A percentile compares a stretch with the other conserved stretches of the same genome.
These are phyloP conservation scores for Exophiala spinifera DNA, from an alignment of 2,329 filamentous ascomycete genomes.

Conservation along the genomic window DNA sequence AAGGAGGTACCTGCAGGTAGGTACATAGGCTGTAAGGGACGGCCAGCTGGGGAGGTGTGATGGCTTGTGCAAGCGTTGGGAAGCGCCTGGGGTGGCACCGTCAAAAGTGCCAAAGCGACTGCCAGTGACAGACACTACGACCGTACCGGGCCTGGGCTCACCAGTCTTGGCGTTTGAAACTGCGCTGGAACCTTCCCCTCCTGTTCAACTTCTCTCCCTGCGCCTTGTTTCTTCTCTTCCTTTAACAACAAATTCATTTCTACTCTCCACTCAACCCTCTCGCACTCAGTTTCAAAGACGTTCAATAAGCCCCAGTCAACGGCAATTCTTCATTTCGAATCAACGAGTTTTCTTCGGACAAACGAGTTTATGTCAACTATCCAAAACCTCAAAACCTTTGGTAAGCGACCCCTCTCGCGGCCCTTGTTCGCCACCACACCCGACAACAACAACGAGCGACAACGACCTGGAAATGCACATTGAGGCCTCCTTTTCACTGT, in stretches of 20 bases:
- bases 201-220: not conserved
- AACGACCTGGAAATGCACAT: not conserved
- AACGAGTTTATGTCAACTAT: conserved; percentile 67
- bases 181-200: conserved; percentile 1
- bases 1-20: too few species aligned
- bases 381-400: conserved; percentile 97
- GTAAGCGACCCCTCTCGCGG: conserved; percentile 53
- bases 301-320: conserved; percentile 34
- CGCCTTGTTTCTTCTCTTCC: not conserved
- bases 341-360: conserved; percentile 5
- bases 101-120: too few species aligned
- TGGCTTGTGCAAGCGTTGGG: too few species aligned
- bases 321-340: conserved; percentile 9
- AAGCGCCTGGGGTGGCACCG: too few species aligned
- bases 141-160: too few species aligned
- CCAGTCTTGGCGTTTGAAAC: not conserved
- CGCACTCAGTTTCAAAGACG: conserved; percentile 19
- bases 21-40: too few species aligned
- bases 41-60: too few species aligned
- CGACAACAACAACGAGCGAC: not conserved
- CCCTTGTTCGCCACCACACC: conserved; percentile 16
- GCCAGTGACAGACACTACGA: too few species aligned
- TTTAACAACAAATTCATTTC: conserved; percentile 5
- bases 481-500: not conserved
- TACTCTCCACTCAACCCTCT: conserved; percentile 15